A percentile compares a stretch with the other conserved stretches of the same genome.
These are phyloP conservation scores for Striga asiatica DNA, from an alignment of 257 asterid species.

Conservation along the genomic window DNA sequence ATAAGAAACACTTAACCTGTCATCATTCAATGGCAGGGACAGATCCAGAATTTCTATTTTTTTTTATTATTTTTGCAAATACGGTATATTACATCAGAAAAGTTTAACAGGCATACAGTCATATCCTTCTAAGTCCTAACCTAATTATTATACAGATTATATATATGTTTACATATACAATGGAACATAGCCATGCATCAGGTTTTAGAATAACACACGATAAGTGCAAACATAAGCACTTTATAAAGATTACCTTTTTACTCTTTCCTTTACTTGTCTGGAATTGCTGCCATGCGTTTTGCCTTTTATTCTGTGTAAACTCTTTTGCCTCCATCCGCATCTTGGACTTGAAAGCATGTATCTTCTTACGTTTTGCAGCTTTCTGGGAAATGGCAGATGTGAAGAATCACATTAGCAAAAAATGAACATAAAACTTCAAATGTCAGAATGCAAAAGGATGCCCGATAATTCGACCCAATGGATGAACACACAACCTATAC, in stretches of 20 bases:
- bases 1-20: background rate
- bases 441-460: background rate
- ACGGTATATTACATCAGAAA: no score
- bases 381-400: conserved; percentile 34
- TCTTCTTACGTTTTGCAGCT: conserved; percentile 80
- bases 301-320: conserved; percentile 87
- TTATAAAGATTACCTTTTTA: conserved; percentile 52
- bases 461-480: background rate
- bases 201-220: no score
- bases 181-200: no score
- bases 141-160: no score
- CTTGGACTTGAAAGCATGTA: conserved; percentile 91
- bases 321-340: conserved; percentile 89
- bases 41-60: no score
- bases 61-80: no score
- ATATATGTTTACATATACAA: no score
- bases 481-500: background rate
- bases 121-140: no score
- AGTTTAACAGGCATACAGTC: no score
- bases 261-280: conserved; percentile 88
- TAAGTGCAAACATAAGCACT: background rate
- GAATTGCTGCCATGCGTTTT: conserved; percentile 97
- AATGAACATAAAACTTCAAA: background rate
- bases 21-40: no score
- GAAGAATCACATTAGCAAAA: conserved; percentile 1